Conservation (phyloP, 768 basidiomycete species). For the Mycena galericulata region DNA sequence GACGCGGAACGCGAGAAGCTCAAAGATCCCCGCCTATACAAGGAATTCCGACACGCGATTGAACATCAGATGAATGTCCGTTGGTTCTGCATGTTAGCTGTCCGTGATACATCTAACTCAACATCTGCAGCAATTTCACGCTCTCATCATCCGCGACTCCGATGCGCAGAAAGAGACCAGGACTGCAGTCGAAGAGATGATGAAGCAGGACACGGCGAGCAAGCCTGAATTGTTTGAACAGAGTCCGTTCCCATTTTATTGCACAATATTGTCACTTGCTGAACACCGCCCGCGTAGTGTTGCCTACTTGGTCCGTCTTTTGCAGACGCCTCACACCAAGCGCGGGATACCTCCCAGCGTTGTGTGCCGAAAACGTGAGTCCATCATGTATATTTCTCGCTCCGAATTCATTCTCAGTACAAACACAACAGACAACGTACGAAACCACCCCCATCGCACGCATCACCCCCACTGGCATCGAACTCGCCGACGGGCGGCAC, state of each 20-base stretch:
- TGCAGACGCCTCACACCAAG: conserved; percentile 28
- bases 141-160: conserved; percentile 13
- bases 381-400: too few species aligned
- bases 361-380: conserved; percentile 21
- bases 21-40: conserved; percentile 1
- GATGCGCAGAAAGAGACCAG: conserved; percentile 9
- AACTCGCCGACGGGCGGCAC: conserved; percentile 18
- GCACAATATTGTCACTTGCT: too few species aligned
- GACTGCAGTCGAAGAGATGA: neutral
- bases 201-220: conserved; percentile 6
- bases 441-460: conserved; percentile 23
- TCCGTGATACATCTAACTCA: neutral
- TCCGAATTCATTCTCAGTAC: too few species aligned
- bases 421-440: conserved; percentile 29
- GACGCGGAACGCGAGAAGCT: conserved; percentile 20
- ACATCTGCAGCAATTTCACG: conserved; percentile 11
- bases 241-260: conserved; percentile 5
- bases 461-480: conserved; percentile 20
- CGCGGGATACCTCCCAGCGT: conserved; percentile 22
- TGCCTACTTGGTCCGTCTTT: conserved; percentile 22
- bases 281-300: neutral
- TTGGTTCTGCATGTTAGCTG: neutral
- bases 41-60: conserved; percentile 13
- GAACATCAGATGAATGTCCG: conserved; percentile 25
- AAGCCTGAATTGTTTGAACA: conserved; percentile 18